Conservation (phyloP, 179 eudicot genomes). For the Corrigiola litoralis region DNA sequence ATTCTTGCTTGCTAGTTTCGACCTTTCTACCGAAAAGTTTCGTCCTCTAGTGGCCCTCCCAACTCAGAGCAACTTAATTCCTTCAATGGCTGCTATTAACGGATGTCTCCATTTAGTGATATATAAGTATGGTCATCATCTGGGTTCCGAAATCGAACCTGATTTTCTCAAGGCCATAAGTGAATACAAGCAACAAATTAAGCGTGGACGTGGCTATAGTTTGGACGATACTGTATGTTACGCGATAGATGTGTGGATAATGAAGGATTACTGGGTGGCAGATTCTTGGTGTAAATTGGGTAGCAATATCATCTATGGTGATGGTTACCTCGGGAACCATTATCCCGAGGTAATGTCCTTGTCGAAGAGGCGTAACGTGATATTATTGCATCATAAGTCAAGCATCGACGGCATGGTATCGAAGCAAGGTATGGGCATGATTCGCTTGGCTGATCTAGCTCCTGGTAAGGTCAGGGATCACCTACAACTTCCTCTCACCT, state of each 20-base stretch:
- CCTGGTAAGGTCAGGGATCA: neutral
- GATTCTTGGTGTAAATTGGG: constrained; percentile 5
- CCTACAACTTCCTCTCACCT: neutral
- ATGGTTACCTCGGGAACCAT: neutral
- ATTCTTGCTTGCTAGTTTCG: neutral
- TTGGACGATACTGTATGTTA: no score
- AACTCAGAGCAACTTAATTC: no score
- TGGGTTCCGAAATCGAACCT: no score
- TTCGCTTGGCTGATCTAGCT: neutral
- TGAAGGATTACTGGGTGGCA: constrained; percentile 10
- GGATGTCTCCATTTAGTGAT: neutral
- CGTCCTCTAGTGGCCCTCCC: neutral
- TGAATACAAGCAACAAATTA: neutral
- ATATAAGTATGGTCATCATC: no score
- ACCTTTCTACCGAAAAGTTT: neutral
- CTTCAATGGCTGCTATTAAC: neutral
- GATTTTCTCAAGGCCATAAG: no score
- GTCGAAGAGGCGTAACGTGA: neutral
- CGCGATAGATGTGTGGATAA: constrained; percentile 21
- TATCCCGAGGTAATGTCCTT: neutral
- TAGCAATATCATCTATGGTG: neutral
- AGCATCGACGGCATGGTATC: neutral
- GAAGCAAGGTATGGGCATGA: neutral
- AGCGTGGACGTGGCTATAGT: neutral
- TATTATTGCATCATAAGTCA: no score